Base-by-base conservation (phyloP, 2,329 filamentous ascomycete genomes). In the Cladophialophora exuberans region DNA sequence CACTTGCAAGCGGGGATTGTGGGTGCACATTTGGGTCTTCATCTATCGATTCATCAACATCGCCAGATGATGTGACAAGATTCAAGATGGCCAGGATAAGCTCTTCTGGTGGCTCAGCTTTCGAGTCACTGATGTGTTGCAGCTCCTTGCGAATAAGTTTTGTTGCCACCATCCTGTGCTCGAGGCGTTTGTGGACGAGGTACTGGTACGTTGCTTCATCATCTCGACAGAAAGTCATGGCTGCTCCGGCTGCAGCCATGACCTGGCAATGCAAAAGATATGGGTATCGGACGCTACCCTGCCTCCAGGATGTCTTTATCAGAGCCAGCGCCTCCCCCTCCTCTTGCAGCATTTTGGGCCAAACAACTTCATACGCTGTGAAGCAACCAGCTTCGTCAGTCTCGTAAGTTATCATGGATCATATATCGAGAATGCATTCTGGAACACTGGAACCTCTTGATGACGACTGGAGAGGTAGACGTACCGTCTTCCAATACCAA, bases 211-310 rank as follows among this genome's bases (percentile, higher is more conserved):
- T 15, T 25, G 4, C 10, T 44, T 44, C 41, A 30, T 44, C 41
- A 30, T 44, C 25, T 11, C 26, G 5, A 18, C 41, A 44, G 18
- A 44, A 6, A 6, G 20, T 30, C 41, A 44, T 25, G 4, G 41
- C 41, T 3, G 25, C 41, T 11, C 23, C 41, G 4, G 41, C 41
- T 6, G 41, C 41, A 9, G 22, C 41, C 41, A 44, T 30, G 23
- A 44, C 41, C 18, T 44, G 41, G 41, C 41, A 44, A 9, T 44
- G 41, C 6, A 44, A 30, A 10, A 44, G 41, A 30, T 18, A 44
- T 6, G 41, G 41, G n/a, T 30, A 26, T 6, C 30, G 41, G 10
- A 44, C 25, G 13, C 22, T 25, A 3, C 20, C 41, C 13, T 30
- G 22, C 18, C 41, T 44, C 41, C 41, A 44, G 17, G 41, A n/a